phyloP scores from a whole-genome alignment of 805 yeast genomes.

The Tetrapisispora arboricola region DNA sequence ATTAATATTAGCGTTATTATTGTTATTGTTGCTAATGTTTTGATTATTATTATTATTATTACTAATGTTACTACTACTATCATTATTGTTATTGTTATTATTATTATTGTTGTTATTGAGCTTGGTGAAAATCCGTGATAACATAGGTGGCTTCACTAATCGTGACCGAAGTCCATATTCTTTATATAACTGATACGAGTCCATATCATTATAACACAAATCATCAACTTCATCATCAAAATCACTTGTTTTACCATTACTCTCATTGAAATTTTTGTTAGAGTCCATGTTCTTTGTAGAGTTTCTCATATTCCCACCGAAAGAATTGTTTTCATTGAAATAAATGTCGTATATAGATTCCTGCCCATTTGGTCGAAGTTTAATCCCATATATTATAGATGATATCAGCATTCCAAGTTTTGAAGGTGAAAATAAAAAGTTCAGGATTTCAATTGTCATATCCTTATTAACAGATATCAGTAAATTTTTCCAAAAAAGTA shows the following conservation, averaged over 20 bases:
- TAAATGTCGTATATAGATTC: not conserved
- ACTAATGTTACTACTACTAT: not conserved
- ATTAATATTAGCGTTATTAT: not conserved
- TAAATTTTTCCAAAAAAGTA: not conserved
- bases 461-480: not conserved
- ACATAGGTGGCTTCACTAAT: conserved; percentile 2
- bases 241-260: not conserved
- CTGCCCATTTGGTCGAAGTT: conserved; percentile 4
- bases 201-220: not conserved
- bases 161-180: conserved; percentile 1
- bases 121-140: not conserved
- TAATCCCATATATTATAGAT: conserved; percentile 14
- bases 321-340: too few species aligned
- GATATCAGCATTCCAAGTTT: conserved; percentile 21
- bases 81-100: not conserved
- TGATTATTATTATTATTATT: not conserved
- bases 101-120: not conserved
- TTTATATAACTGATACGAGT: conserved; percentile 1
- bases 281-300: not conserved
- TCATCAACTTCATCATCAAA: conserved; percentile 1
- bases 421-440: conserved; percentile 16
- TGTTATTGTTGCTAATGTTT: not conserved
- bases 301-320: too few species aligned
- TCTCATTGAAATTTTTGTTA: not conserved
- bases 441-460: not conserved